Base-by-base conservation (phyloP, 2,329 filamentous ascomycete genomes). In the Cylindrodendrum hubeiense region DNA sequence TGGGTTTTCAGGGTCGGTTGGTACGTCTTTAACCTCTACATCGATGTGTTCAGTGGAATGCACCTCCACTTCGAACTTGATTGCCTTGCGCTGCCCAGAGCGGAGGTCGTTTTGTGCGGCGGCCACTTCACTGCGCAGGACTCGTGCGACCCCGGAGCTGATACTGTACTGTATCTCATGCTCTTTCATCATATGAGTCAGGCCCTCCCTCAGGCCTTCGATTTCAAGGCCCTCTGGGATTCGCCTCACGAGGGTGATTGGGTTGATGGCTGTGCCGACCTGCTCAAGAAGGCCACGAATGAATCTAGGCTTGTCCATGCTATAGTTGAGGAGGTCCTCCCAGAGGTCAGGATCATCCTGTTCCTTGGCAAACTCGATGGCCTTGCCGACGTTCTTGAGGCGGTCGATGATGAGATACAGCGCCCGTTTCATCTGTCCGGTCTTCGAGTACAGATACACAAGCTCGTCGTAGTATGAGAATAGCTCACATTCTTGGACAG, bases 271-370 rank as follows among this genome's bases (percentile, higher is more conserved):
- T 1, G 95, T 98, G 37, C 96, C 96, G 2, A 97, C 95, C 81
- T 98, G 94, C 74, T 97, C 94, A 0, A 99, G 88, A 4, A 99
- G 84, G 0, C 93, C 95, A 13, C 93, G 91, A 71, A 99, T 98
- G 81, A 99, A 99, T 43, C 89, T 89, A 1, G 96, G 96, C 76
- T 98, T 97, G 81, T 98, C 94, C 96, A 99, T 98, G 66, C 93
- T 95, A 79, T 98, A 98, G 72, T 95, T 90, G 6, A 99, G 87
- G 8, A 99, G 85, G 75, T 98, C 95, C 69, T 97, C 93, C 96
- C 96, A 99, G 0, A 99, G 86, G 72, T 98, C 95, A 0, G 91
- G 90, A 73, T 98, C 95, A 68, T 96, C 91, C 76, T 98, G 94
- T 67, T 95, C 91, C 78, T 98, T 98, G 58, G 94, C 95, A 75